phyloP scores from a whole-genome alignment of 164 flowering plant species.

The Litsea cubeba region DNA sequence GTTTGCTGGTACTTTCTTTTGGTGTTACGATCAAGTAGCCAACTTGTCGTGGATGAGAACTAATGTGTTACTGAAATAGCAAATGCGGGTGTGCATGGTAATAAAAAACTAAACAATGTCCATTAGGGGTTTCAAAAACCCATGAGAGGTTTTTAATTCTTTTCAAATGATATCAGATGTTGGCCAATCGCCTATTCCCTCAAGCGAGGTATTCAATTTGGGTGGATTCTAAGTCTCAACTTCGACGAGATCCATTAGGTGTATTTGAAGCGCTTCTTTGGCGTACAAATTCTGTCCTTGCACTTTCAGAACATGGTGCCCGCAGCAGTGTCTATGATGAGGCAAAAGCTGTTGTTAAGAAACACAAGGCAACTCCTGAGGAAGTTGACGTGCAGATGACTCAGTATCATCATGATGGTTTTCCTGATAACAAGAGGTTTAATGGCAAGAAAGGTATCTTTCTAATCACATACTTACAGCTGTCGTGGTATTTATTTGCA shows the following conservation, averaged over 20 bases:
- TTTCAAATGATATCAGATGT: constrained; percentile 51
- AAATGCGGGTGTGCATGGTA: background rate
- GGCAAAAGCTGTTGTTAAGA: constrained; percentile 85
- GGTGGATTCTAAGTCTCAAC: constrained; percentile 97
- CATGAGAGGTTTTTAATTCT: background rate
- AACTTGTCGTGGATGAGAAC: background rate
- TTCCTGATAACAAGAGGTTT: constrained; percentile 83
- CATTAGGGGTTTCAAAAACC: background rate
- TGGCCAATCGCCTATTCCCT: constrained; percentile 86
- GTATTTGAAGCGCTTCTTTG: constrained; percentile 94
- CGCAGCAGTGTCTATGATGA: constrained; percentile 94
- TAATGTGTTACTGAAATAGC: background rate
- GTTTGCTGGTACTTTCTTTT: background rate
- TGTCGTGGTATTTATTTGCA: background rate
- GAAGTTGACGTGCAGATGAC: constrained; percentile 81
- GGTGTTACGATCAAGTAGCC: background rate
- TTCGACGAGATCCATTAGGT: constrained; percentile 90
- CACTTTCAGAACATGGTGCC: constrained; percentile 97
- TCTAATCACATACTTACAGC: background rate
- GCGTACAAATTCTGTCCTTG: constrained; percentile 76
- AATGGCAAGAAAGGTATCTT: constrained; percentile 84
- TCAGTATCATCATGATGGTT: constrained; percentile 75
- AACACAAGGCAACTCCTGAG: constrained; percentile 91
- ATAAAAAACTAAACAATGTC: too few species aligned
- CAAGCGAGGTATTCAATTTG: constrained; percentile 82